Evolutionary conservation across 1,284 basidiomycete genomes (phyloP), one percentile per base, ranked within the genome.

Genomic region (Ustilago loliicola): DNA sequence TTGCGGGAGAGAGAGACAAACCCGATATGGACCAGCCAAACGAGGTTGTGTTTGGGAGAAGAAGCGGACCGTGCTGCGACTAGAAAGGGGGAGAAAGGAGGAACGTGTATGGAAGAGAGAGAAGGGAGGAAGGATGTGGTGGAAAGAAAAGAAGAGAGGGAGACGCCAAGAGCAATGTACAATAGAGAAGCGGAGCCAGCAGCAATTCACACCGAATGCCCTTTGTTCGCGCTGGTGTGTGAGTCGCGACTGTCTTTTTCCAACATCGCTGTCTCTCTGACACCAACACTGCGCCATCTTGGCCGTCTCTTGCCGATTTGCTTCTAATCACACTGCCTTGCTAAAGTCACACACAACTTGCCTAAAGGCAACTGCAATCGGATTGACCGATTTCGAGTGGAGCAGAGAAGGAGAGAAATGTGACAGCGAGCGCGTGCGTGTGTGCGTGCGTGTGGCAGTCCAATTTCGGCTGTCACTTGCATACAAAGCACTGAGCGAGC

Each of bases 1-100:
- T 13, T 30, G 42, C 21, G 50, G 30, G 59, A 23, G 53, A 53
- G 50, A 29, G 58, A 59, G 56, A 50, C 52, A 52, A 36, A 30
- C 30, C 32, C 34, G 17, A 21, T 32, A 66, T 72, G 70, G 70
- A 72, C 70, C 70, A 62, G 70, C 70, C 70, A 72, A 55, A 38
- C 11, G 10, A 38, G 38, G 30, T 40, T 19, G 23, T n/a, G 58
- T 34, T 2, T 27, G 56, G 4, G 25, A 23, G 29, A 36, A 25
- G 34, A 40, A 48, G 57, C 45, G 47, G 19, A 57, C 55, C 55
- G 55, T 42, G 55, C 40, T 57, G 36, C 45, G 42, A 21, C 32
- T 30, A 53, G 51, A 11, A 17, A 34, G 51, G 17, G 50, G 23
- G 50, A 52, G 50, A 30, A 17, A 19, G 25, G 50, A 15, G 42